A percentile compares a stretch with the other conserved stretches of the same genome.
phyloP scores from a whole-genome alignment of 306 rosid species.

The Glycine tomentella region DNA sequence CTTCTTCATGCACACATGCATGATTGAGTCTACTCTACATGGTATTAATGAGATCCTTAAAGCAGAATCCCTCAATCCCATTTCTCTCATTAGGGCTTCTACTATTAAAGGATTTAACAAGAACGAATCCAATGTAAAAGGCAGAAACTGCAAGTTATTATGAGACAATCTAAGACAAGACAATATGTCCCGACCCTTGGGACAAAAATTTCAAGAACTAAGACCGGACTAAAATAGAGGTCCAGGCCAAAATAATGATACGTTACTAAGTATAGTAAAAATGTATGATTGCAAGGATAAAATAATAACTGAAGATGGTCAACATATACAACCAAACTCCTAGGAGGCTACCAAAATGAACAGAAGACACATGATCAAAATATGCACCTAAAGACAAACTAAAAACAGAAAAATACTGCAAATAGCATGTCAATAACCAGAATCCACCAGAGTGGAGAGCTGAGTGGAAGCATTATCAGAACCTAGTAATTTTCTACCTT shows the following conservation, averaged over 20 bases:
- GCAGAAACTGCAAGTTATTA: conserved; percentile 6
- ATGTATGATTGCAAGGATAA: neutral
- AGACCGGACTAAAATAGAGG: neutral
- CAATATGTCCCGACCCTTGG: neutral
- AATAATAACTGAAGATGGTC: conserved; percentile 41
- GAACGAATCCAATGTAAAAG: neutral
- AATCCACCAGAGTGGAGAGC: conserved; percentile 33
- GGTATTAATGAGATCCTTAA: neutral
- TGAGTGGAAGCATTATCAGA: neutral
- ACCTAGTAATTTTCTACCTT: conserved; percentile 35
- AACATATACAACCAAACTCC: conserved; percentile 52
- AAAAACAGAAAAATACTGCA: conserved; percentile 31
- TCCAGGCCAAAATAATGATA: conserved; percentile 36
- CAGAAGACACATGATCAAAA: conserved; percentile 36
- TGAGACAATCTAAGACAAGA: neutral
- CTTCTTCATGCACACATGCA: neutral
- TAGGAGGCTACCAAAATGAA: conserved; percentile 21
- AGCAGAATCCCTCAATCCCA: neutral
- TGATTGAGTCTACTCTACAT: neutral
- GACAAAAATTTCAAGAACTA: too few species aligned
- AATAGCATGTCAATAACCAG: conserved; percentile 40
- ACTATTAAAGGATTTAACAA: neutral
- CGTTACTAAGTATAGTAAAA: neutral
- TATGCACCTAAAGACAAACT: conserved; percentile 48
- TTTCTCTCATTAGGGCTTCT: too few species aligned